A percentile compares a stretch with the other conserved stretches of the same genome.
Conservation (phyloP, 352 stramenopile genomes). For the Thalassiosira hispida region DNA sequence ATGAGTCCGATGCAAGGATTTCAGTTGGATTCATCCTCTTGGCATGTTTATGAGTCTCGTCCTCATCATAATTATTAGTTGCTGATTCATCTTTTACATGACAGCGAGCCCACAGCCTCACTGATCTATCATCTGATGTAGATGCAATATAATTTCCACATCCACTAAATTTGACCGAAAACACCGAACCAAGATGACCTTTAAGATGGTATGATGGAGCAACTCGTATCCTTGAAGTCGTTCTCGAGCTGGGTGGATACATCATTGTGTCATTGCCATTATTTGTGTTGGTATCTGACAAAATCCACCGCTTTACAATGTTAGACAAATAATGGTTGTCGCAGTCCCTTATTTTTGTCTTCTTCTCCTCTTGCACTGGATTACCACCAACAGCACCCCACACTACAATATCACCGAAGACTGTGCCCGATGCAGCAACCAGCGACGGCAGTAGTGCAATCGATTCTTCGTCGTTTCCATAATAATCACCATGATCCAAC, state of each 20-base stretch:
- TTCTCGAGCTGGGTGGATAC: background rate
- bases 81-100: conserved; percentile 12
- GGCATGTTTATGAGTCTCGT: background rate
- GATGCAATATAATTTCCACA: conserved; percentile 54
- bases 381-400: conserved; percentile 42
- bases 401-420: conserved; percentile 59
- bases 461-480: background rate
- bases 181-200: conserved; percentile 69
- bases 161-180: conserved; percentile 52
- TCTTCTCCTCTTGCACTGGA: background rate
- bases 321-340: background rate
- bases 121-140: conserved; percentile 74
- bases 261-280: background rate
- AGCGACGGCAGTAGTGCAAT: conserved; percentile 24
- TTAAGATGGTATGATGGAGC: conserved; percentile 31
- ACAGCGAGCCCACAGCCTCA: conserved; percentile 60
- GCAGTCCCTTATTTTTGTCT: conserved; percentile 36
- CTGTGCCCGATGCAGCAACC: conserved; percentile 46
- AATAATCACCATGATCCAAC: background rate
- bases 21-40: background rate
- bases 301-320: conserved; percentile 22
- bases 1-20: conserved; percentile 18
- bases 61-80: background rate
- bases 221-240: conserved; percentile 24
- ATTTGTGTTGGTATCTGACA: background rate